Conservation (phyloP, 169 alveolate species). For the Besnoitia besnoiti region DNA sequence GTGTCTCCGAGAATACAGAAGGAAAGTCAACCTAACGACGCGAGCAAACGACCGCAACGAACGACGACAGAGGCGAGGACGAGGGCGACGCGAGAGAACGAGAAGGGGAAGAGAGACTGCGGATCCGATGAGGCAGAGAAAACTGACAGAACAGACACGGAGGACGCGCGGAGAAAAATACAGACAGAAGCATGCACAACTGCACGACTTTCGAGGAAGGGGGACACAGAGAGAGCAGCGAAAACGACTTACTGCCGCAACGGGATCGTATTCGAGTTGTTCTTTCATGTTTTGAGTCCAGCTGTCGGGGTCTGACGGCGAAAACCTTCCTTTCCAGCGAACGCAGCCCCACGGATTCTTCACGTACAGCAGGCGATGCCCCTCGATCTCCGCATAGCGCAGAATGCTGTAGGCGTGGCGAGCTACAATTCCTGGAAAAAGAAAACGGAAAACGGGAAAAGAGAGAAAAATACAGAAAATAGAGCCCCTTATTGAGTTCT, state of each 20-base stretch:
- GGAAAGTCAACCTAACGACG: not conserved
- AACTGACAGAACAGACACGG: not conserved
- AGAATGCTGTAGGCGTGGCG: conserved; percentile 89
- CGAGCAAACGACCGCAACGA: not conserved
- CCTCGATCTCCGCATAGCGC: conserved; percentile 76
- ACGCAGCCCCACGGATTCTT: conserved; percentile 95
- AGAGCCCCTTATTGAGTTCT: no score
- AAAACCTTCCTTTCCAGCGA: conserved; percentile 87
- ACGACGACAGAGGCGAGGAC: not conserved
- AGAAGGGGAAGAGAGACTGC: not conserved
- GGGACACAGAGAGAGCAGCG: not conserved
- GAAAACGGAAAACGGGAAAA: not conserved
- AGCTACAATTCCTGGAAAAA: conserved; percentile 80
- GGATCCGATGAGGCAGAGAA: not conserved
- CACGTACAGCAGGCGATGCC: conserved; percentile 80
- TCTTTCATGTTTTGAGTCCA: conserved; percentile 76
- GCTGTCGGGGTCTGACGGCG: conserved; percentile 76
- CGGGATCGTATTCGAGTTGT: conserved; percentile 66
- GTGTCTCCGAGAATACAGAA: no score
- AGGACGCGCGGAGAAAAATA: no score
- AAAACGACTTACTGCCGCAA: not conserved
- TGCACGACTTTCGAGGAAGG: no score
- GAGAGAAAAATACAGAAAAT: not conserved
- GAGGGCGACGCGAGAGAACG: not conserved
- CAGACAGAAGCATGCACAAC: no score